A percentile compares a stretch with the other conserved stretches of the same genome.
These are phyloP conservation scores for Magnolia kwangsiensis DNA, from an alignment of 164 flowering plant species.

Conservation along the genomic window DNA sequence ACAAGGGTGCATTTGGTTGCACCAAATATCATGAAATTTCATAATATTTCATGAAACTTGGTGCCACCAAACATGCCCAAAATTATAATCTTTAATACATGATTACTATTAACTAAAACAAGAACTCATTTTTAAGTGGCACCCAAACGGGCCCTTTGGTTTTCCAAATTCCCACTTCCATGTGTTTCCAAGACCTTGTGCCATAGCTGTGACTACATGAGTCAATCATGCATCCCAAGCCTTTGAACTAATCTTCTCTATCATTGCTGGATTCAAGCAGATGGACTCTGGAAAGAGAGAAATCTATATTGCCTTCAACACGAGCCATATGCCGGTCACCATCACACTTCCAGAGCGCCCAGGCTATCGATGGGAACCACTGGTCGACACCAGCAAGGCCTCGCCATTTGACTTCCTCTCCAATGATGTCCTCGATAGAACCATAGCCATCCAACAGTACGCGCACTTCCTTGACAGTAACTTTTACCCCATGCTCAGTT, in stretches of 20 bases:
- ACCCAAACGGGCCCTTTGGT: too few relatives aligned
- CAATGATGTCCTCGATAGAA: slow-evolving; percentile 48
- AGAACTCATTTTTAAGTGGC: too few relatives aligned
- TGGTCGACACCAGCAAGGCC: slow-evolving; percentile 87
- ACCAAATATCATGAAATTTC: too few relatives aligned
- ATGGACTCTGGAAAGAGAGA: slow-evolving; percentile 66
- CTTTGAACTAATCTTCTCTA: not conserved
- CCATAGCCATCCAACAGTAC: slow-evolving; percentile 59
- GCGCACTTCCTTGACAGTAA: slow-evolving; percentile 68
- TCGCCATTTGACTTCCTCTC: slow-evolving; percentile 78
- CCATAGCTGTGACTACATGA: not conserved
- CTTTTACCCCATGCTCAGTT: slow-evolving; percentile 86
- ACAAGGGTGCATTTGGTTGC: too few relatives aligned
- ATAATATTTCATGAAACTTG: too few relatives aligned
- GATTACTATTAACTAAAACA: too few relatives aligned
- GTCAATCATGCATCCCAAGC: not conserved
- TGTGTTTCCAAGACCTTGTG: too few relatives aligned
- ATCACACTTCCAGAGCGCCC: slow-evolving; percentile 70
- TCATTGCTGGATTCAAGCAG: slow-evolving; percentile 31
- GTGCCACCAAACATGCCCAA: too few relatives aligned
- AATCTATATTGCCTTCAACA: slow-evolving; percentile 74
- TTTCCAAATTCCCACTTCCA: too few relatives aligned
- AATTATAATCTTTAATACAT: too few relatives aligned
- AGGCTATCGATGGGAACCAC: slow-evolving; percentile 82
- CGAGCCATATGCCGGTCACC: slow-evolving; percentile 66